Conservation (phyloP, 139 green algal species). For the Desmodesmus armatus region DNA sequence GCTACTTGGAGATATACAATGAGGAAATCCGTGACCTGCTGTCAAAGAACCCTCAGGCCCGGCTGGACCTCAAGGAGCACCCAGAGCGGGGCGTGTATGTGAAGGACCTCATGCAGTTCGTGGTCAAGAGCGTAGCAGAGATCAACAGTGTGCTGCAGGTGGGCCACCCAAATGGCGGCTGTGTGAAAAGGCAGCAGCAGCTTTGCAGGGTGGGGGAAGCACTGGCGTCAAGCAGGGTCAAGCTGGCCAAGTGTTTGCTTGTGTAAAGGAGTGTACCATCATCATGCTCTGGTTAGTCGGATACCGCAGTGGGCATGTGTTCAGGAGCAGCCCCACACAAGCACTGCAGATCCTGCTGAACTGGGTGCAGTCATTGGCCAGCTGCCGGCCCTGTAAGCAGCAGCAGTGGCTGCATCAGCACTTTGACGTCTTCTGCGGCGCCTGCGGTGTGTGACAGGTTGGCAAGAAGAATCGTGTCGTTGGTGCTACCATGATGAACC, state of each 20-base stretch:
- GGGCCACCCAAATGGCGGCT: not conserved
- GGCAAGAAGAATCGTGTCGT: constrained; percentile 83
- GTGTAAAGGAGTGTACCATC: no score
- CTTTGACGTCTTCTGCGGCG: not conserved
- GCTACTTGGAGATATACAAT: constrained; percentile 92
- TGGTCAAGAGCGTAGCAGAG: constrained; percentile 74
- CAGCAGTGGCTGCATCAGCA: not conserved
- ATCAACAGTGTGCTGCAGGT: constrained; percentile 77
- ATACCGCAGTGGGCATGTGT: no score
- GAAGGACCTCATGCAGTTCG: constrained; percentile 81
- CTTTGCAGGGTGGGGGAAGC: no score
- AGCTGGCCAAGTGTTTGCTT: no score
- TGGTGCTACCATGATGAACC: constrained; percentile 89
- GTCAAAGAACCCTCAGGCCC: constrained; percentile 68
- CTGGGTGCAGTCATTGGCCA: not conserved
- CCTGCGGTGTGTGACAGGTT: constrained; percentile 57
- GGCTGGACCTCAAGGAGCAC: constrained; percentile 81
- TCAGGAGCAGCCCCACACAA: no score
- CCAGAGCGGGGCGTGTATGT: constrained; percentile 81
- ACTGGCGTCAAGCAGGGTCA: no score
- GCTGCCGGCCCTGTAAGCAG: not conserved
- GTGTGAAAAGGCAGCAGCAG: not conserved
- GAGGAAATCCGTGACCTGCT: constrained; percentile 83
- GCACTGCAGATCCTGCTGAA: no score
- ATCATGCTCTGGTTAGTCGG: no score